Evolutionary conservation across 495 filamentous ascomycete species (phyloP).

Genomic region (Penicillium parvum): DNA sequence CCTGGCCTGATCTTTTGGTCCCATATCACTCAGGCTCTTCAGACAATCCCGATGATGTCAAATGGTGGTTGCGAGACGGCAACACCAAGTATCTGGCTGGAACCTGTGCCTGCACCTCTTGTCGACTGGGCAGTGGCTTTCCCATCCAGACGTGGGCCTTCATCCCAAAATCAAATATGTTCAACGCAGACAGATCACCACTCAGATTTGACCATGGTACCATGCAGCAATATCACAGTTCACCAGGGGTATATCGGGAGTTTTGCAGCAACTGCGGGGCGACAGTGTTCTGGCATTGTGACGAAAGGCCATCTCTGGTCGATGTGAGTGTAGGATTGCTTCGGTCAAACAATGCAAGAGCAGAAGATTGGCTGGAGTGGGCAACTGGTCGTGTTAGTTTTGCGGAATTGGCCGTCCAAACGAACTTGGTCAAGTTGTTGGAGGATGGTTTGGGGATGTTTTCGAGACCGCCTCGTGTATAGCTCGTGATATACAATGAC

Average conservation of each 20-base stretch:
- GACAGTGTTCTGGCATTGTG: conserved; percentile 62
- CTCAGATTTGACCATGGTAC: conserved; percentile 45
- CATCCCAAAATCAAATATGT: conserved; percentile 57
- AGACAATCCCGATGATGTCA: conserved; percentile 40
- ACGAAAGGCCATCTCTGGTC: conserved; percentile 52
- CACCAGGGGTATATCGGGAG: conserved; percentile 51
- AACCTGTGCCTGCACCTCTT: conserved; percentile 61
- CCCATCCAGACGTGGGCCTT: conserved; percentile 69
- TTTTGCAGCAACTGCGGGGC: conserved; percentile 64
- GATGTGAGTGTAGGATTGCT: conserved; percentile 64
- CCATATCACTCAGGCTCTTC: conserved; percentile 39
- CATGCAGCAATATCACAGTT: conserved; percentile 51
- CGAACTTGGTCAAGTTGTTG: conserved; percentile 31
- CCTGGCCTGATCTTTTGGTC: conserved; percentile 50
- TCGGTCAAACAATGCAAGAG: conserved; percentile 48
- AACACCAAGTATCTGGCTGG: conserved; percentile 57
- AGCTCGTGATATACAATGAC: neutral
- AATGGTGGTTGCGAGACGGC: conserved; percentile 49
- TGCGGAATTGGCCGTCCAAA: conserved; percentile 51
- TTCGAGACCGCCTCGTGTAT: neutral
- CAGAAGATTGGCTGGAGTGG: conserved; percentile 60
- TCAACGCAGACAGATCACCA: conserved; percentile 31
- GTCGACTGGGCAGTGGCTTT: conserved; percentile 58
- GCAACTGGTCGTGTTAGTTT: conserved; percentile 56
- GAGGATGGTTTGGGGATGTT: conserved; percentile 17